Evolutionary conservation across 805 yeast genomes (phyloP), one percentile per base, ranked within the genome.

Genomic region (Novakomyces olei): DNA sequence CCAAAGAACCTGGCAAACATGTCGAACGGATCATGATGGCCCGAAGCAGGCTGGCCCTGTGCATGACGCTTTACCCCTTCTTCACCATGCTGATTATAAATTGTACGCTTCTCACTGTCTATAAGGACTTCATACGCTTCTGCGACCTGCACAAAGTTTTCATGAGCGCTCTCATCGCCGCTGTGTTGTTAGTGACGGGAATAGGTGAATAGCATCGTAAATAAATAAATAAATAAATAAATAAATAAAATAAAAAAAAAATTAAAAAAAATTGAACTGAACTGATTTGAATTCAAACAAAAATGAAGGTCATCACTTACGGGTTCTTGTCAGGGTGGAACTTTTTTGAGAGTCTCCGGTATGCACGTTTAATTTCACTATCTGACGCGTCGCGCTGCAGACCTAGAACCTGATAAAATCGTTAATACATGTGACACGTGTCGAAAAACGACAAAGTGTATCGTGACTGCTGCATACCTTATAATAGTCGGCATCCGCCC

Each of bases 321-420:
- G 75, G 72, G 49, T 85, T 88, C 56, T 85, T 85, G 53, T 85
- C 98, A 2, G 98, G 98, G 48, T 85, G 98, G 53, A 67, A 80
- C 47, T 77, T 77, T 50, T 79, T 74, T 41, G 83, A 72, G 40
- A 85, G 55, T 35, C 68, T 65, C 41, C 92, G 60, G 50, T 83
- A 83, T 0, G 94, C 93, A 33, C 71, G 65, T 48, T 78, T 80
- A 54, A 83, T 78, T 35, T 80, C 81, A 42, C 65, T 71, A 16
- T 79, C 93, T 33, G 63, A 61, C 0, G 94, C 92, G 41, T 62
- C 58, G 38, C 61, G 65, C 7, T 60, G 45, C 4, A 88, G 63
- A 0, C 91, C 95, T 7, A 85, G 59, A 5, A 81, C 62, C 45
- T 42, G 24, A 16, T 18, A 3, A n/a, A n/a, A n/a, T 3, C 16